phyloP scores from a whole-genome alignment of 768 basidiomycete genomes.

The Gelatoporia subvermispora region DNA sequence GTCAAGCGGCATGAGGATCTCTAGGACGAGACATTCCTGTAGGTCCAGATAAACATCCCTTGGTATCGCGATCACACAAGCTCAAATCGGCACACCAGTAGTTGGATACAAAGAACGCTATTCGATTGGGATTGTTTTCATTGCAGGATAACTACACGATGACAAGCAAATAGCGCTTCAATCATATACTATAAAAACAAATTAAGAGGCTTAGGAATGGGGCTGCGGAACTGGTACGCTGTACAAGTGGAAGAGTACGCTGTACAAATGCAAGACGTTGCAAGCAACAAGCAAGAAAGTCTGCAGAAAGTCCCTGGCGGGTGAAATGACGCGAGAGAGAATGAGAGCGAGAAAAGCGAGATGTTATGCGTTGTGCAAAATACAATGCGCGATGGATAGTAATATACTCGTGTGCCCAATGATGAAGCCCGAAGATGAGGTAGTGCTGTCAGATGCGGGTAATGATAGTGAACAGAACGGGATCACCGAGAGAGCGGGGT shows the following conservation, averaged over 20 bases:
- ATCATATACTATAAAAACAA: constrained; percentile 63
- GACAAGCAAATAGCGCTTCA: constrained; percentile 65
- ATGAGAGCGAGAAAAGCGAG: constrained; percentile 28
- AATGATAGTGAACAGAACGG: constrained; percentile 8
- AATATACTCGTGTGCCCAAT: constrained; percentile 29
- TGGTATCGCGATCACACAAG: too few relatives aligned
- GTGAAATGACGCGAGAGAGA: not conserved
- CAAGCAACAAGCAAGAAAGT: constrained; percentile 16
- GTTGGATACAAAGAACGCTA: too few relatives aligned
- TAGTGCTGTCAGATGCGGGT: constrained; percentile 6
- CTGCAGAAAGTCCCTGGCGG: constrained; percentile 4
- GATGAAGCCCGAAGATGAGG: constrained; percentile 17
- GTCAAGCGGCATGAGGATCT: too few relatives aligned
- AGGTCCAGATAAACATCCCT: too few relatives aligned
- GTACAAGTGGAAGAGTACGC: constrained; percentile 26
- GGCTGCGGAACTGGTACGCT: constrained; percentile 14
- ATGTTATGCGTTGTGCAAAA: constrained; percentile 24
- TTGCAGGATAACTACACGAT: constrained; percentile 65
- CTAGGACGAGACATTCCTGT: too few relatives aligned
- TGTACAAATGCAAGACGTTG: constrained; percentile 28
- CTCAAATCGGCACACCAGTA: constrained; percentile 10
- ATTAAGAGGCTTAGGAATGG: constrained; percentile 31
- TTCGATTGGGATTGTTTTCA: not conserved
- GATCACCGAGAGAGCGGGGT: not conserved
- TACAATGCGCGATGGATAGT: constrained; percentile 35